These are phyloP conservation scores for Parachlorella kessleri DNA, from an alignment of 139 green algal genomes.

Conservation along the genomic window DNA sequence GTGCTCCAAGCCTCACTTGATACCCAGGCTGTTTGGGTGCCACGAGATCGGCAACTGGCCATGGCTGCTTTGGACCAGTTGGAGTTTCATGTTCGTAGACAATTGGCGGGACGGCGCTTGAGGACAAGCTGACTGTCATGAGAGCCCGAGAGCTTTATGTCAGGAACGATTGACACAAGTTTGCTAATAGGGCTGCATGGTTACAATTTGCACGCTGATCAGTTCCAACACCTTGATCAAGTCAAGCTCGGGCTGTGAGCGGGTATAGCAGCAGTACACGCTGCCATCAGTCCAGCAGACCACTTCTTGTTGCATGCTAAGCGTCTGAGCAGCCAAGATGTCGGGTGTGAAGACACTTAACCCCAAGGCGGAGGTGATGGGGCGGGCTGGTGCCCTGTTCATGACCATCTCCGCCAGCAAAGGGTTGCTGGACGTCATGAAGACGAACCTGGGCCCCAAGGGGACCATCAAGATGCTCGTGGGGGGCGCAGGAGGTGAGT, in stretches of 20 bases:
- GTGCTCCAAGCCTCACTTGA: too few relatives aligned
- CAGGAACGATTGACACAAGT: too few relatives aligned
- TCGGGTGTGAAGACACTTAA: slow-evolving; percentile 88
- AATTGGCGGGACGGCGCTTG: too few relatives aligned
- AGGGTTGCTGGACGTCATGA: slow-evolving; percentile 98
- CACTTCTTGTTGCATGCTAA: background rate
- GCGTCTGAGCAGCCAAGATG: slow-evolving; percentile 57
- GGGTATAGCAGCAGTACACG: too few relatives aligned
- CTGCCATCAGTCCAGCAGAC: too few relatives aligned
- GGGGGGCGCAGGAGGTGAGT: slow-evolving; percentile 81
- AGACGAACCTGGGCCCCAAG: slow-evolving; percentile 95
- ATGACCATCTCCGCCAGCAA: slow-evolving; percentile 99
- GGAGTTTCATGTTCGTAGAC: too few relatives aligned
- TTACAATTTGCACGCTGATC: background rate
- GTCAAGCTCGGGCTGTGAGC: too few relatives aligned
- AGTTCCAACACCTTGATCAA: background rate
- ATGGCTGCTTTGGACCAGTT: too few relatives aligned
- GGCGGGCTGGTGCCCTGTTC: slow-evolving; percentile 86
- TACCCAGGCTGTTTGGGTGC: too few relatives aligned
- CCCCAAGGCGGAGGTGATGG: slow-evolving; percentile 94
- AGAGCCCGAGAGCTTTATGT: too few relatives aligned
- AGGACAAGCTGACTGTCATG: too few relatives aligned
- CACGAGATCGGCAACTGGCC: too few relatives aligned
- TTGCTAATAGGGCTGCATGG: background rate
- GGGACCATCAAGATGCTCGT: slow-evolving; percentile 99